A percentile compares a stretch with the other conserved stretches of the same genome.
phyloP scores from a whole-genome alignment of 176 grass and related monocot species.

The Hsuehochloa calcarea region DNA sequence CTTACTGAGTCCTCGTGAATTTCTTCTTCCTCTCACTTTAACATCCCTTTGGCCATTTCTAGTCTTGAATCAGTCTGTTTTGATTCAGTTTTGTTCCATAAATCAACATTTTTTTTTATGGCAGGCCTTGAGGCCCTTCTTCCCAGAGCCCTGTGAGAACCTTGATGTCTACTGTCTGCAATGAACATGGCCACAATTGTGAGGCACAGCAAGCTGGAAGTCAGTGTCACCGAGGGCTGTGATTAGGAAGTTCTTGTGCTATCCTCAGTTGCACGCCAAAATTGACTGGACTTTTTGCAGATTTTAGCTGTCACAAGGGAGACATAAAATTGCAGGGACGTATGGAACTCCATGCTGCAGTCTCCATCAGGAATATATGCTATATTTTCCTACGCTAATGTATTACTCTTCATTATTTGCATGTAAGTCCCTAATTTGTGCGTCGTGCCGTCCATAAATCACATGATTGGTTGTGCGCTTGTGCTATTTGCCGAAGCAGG shows the following conservation, averaged over 20 bases:
- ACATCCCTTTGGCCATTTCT: background rate
- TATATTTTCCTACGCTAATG: background rate
- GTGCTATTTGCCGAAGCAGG: background rate
- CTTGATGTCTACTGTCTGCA: background rate
- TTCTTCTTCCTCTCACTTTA: background rate
- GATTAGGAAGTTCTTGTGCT: background rate
- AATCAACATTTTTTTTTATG: too few species aligned
- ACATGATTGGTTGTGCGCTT: background rate
- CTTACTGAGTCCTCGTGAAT: background rate
- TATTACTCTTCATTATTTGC: background rate
- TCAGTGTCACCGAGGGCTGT: background rate
- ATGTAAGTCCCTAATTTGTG: background rate
- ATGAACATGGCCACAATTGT: background rate
- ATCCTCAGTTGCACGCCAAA: constrained; percentile 5
- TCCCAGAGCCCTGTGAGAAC: background rate
- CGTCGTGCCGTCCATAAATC: background rate
- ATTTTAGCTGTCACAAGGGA: background rate
- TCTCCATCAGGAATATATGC: constrained; percentile 15
- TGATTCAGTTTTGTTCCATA: background rate
- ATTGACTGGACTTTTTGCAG: constrained; percentile 4
- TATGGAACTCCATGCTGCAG: constrained; percentile 4
- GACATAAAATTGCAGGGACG: background rate
- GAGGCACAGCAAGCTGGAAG: background rate
- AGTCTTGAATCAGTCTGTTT: background rate
- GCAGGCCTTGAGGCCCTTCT: background rate